Base-by-base conservation (phyloP, 1,284 basidiomycete species). In the Cryptococcus hybrid region DNA sequence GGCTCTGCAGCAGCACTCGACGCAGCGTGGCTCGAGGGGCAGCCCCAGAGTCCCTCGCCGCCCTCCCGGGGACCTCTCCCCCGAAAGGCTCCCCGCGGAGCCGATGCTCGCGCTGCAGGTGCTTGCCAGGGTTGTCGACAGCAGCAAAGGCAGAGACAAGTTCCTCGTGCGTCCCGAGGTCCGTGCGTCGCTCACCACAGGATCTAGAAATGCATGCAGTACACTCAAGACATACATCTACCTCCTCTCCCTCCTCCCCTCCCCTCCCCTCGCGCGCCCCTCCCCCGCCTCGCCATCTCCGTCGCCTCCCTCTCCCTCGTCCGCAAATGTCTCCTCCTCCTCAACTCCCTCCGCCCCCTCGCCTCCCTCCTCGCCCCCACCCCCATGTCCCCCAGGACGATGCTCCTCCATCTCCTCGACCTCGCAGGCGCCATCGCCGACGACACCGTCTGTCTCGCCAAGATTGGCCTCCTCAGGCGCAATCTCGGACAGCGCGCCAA, bases 171-270 rank as follows among this genome's bases (percentile, higher is more conserved):
- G 73, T 69, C 24, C 24, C 24, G 24, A 24, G 24, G 24, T 24
- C 24, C 24, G 24, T 24, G 24, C 24, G 24, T 24, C 24, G 24
- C 24, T 24, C 24, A 24, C 24, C 24, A 24, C n/a, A 52, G 15
- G 24, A 34, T n/a, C 6, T 59, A 76, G 75, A 76, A 76, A 74
- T 71, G 67, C 46, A 57, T 65, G 7, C 75, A 76, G 57, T 76
- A 76, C 52, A 74, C 5, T 74, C 74, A 8, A 64, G 74, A 67
- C 68, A 45, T 12, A 12, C 34, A 47, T 47, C 15, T 34, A 24
- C 24, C 43, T 18, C 40, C 40, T 7, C 1, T 44, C 43, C 43
- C 43, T 18, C 3, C 38, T 58, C 56, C 42, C 5, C 8, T 15
- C 72, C 73, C 55, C 46, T 8, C 15, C 5, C 18, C 45, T 13